Conservation (phyloP, 768 basidiomycete genomes). For the Plicaturopsis crispa region DNA sequence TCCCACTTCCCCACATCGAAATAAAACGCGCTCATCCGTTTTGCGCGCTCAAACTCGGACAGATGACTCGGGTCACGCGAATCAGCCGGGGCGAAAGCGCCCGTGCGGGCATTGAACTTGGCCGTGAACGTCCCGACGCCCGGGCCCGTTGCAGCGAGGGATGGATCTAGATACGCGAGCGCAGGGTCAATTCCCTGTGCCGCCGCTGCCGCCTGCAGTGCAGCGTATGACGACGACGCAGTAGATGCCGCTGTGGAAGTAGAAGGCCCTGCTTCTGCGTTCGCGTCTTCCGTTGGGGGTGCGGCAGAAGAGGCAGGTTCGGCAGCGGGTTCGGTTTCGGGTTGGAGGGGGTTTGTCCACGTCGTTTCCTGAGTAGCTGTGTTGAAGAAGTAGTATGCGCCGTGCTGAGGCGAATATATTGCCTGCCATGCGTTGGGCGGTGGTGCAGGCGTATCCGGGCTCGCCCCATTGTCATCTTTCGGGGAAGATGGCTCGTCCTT, state of each 20-base stretch:
- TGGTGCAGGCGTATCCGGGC: too few relatives aligned
- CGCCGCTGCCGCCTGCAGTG: conserved; percentile 61
- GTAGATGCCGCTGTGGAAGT: conserved; percentile 17
- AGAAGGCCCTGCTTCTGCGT: conserved; percentile 15
- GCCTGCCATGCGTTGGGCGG: conserved; percentile 60
- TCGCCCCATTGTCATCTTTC: too few relatives aligned
- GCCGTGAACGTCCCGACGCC: conserved; percentile 45
- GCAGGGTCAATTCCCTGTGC: conserved; percentile 81
- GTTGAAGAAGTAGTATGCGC: conserved; percentile 84
- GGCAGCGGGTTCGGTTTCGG: conserved; percentile 16
- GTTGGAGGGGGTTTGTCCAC: conserved; percentile 71
- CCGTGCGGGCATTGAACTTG: conserved; percentile 78
- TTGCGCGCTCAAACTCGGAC: conserved; percentile 64
- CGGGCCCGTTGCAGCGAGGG: conserved; percentile 36
- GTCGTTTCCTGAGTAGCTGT: conserved; percentile 70
- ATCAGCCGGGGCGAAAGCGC: conserved; percentile 60
- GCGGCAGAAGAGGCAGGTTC: conserved; percentile 14
- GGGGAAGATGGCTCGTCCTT: too few relatives aligned
- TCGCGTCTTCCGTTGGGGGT: background rate
- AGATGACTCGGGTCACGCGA: conserved; percentile 69
- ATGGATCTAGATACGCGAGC: conserved; percentile 74
- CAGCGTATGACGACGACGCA: conserved; percentile 29
- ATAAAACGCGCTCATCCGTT: conserved; percentile 81
- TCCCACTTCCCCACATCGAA: conserved; percentile 84
- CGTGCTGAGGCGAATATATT: conserved; percentile 69